Conservation (phyloP, 306 rosid species). For the Rosa chinensis region DNA sequence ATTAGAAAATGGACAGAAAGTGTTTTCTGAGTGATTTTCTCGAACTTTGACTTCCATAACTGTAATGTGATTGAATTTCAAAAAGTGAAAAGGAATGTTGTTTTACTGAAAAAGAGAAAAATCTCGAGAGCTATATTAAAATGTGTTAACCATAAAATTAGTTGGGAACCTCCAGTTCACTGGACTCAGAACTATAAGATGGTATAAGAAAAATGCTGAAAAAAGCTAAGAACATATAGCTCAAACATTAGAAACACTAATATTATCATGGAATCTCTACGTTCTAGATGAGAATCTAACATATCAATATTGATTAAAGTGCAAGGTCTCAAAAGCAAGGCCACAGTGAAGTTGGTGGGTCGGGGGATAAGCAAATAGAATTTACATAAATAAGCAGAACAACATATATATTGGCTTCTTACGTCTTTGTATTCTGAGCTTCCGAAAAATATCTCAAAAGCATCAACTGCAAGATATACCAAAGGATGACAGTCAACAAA, state of each 20-base stretch:
- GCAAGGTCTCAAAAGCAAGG: neutral
- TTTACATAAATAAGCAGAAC: conserved; percentile 6
- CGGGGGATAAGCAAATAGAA: neutral
- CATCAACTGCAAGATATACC: conserved; percentile 60
- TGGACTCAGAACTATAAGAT: neutral
- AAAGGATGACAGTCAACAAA: conserved; percentile 31
- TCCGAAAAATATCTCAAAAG: conserved; percentile 60
- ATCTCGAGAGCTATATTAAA: neutral
- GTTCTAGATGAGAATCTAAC: neutral
- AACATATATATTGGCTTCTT: conserved; percentile 35
- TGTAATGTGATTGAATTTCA: conserved; percentile 18
- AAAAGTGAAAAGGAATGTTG: conserved; percentile 16
- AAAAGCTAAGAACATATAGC: neutral
- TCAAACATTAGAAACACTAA: neutral
- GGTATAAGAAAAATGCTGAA: neutral
- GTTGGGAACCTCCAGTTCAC: neutral
- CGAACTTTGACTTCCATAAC: conserved; percentile 76
- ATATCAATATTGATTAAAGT: neutral
- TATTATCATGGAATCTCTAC: neutral
- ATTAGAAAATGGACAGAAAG: conserved; percentile 67
- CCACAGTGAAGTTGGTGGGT: conserved; percentile 12
- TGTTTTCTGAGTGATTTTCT: conserved; percentile 61
- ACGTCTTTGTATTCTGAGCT: conserved; percentile 83
- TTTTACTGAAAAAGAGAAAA: conserved; percentile 2
- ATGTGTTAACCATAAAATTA: neutral